Evolutionary conservation across 1,139 yeast species (phyloP), one percentile per base, ranked within the genome.

Genomic region (Magnusiomyces sp.): DNA sequence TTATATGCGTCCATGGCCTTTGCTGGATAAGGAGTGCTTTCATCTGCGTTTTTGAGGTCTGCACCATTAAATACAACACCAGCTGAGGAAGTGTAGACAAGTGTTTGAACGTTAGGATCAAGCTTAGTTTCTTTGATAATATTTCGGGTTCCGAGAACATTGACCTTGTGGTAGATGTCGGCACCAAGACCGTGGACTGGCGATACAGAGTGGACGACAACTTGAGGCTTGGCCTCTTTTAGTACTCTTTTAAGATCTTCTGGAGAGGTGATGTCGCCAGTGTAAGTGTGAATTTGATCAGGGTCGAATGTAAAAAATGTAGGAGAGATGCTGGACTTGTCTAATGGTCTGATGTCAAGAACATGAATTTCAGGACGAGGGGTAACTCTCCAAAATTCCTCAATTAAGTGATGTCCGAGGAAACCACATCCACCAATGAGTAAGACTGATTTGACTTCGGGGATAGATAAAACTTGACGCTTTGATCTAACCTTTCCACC

Each of bases 1-100:
- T 92, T 94, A 66, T 94, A 94, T 1, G 95, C 95, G 64, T 94
- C 98, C 97, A 94, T 89, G 57, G 95, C 94, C 43, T 79, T 77
- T 43, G 76, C 78, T 0, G 97, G 97, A 58, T 86, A 87, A 23
- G 98, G 97, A 86, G 92, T 85, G 13, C 83, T 69, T 69, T 94
- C 99, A 66, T 92, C 92, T 1, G 94, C 98, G 65, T 94, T 92
- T 59, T 79, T 79, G 46, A 92, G 75, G 62, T 92, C 95, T 53
- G 79, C 84, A 14, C 99, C 99, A 64, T 92, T 85, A 72, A 92
- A 94, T 40, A 90, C 85, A 27, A 92, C 98, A 56, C 98, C 97
- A 0, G 98, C 97, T 0, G 97, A 88, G 0, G 97, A 89, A 0
- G 99, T 94, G 68, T 90, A 92, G 1, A 94, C 95, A 47, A 94